These are phyloP conservation scores for Aphanomyces stellatus DNA, from an alignment of 352 stramenopile species.

Conservation along the genomic window DNA sequence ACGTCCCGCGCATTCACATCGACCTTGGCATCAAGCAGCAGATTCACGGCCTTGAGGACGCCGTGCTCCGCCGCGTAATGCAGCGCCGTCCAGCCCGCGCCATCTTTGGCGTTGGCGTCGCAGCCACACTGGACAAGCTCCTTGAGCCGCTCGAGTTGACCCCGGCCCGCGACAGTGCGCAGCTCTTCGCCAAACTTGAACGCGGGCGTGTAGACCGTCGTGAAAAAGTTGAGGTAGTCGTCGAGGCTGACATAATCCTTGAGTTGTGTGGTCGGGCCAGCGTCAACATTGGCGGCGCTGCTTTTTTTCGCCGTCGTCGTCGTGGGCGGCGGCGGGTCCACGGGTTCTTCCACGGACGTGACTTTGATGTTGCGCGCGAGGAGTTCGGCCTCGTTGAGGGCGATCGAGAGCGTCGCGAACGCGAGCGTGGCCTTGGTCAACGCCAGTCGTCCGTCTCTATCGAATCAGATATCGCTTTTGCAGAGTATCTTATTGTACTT, in stretches of 20 bases:
- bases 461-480: neutral
- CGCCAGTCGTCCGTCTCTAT: constrained; percentile 5
- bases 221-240: constrained; percentile 51
- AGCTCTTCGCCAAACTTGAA: constrained; percentile 68
- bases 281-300: neutral
- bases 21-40: constrained; percentile 24
- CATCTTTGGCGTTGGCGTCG: constrained; percentile 51
- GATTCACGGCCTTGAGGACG: constrained; percentile 33
- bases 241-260: constrained; percentile 19
- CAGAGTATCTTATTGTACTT: neutral
- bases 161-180: constrained; percentile 46
- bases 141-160: constrained; percentile 26
- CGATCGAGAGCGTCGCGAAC: neutral
- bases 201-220: constrained; percentile 47
- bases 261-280: neutral
- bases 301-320: neutral
- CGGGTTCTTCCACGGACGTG: neutral
- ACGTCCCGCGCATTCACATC: constrained; percentile 12
- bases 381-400: neutral
- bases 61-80: constrained; percentile 66
- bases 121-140: constrained; percentile 50
- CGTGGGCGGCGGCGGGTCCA: neutral
- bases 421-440: neutral
- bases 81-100: constrained; percentile 46
- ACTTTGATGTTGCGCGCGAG: neutral